Conservation (phyloP, 139 green algal species). For the Chlorella sorokiniana region DNA sequence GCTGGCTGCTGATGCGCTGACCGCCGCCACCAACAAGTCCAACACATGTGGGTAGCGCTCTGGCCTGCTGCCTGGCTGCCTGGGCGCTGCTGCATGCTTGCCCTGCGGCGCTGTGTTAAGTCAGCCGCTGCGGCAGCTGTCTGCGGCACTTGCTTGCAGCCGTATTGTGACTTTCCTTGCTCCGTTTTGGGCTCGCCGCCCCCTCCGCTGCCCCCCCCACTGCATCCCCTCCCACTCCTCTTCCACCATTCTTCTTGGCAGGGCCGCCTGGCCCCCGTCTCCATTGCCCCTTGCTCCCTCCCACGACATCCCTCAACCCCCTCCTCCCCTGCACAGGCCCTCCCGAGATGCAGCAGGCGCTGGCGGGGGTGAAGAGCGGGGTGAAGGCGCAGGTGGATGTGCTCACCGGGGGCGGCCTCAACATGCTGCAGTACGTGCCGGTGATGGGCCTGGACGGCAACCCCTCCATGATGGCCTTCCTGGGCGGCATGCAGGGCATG, state of each 20-base stretch:
- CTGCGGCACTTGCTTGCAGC: too few species aligned
- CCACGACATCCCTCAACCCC: background rate
- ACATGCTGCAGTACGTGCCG: constrained; percentile 38
- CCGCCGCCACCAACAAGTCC: background rate
- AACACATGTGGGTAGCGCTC: background rate
- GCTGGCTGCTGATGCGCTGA: constrained; percentile 1
- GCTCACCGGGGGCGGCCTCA: constrained; percentile 6
- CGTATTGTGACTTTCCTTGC: background rate
- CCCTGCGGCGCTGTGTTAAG: too few species aligned
- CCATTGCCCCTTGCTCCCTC: background rate
- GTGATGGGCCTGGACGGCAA: constrained; percentile 37
- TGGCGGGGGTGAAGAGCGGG: constrained; percentile 10
- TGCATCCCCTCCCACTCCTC: background rate
- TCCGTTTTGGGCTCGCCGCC: background rate
- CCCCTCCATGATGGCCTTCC: constrained; percentile 29
- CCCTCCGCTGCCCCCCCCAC: background rate
- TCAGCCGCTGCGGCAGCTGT: too few species aligned
- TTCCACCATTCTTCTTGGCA: background rate
- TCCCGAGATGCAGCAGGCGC: background rate
- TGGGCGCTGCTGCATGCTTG: too few species aligned
- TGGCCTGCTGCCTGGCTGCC: background rate
- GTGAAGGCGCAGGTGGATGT: constrained; percentile 11
- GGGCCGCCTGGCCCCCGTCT: too few species aligned
- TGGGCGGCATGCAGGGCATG: constrained; percentile 35
- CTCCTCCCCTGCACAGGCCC: background rate